Base-by-base conservation (phyloP, 257 asterid genomes). In the Ilex aquifolium region DNA sequence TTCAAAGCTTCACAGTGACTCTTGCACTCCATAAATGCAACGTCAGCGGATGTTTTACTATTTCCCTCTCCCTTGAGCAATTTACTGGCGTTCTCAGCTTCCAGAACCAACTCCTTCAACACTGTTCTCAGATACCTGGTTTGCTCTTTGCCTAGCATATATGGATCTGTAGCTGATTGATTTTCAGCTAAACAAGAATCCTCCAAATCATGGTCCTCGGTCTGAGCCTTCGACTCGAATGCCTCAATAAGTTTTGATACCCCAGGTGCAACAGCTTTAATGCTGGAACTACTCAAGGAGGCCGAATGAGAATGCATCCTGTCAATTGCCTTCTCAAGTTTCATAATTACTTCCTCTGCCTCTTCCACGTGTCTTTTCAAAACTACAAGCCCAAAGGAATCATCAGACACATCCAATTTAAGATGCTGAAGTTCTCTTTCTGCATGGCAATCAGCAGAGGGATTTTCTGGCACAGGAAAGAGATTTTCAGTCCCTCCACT, bases 201-300 rank as follows among this genome's bases (percentile, higher is more conserved):
- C 70, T 73, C 85, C 49, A 69, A 31, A 39, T 82, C 90, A 60
- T 71, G 67, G 69, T 83, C 95, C 65, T 86, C 92, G 56, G 67
- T 62, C 4, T 76, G 74, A 60, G 52, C 63, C 66, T 83, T 87
- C 50, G 88, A 52, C 85, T 89, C 98, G 71, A 89, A 92, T 72
- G 95, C 88, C 57, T 89, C 91, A 82, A 88, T 89, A 77, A 91
- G 86, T 74, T 72, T 82, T 51, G 95, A 91, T 63, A 91, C 92
- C 77, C 83, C 88, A 70, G 91, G 74, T 46, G 89, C 65, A 64
- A 31, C 85, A 42, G 60, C 68, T 74, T 81, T 79, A 62, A 74
- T 81, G 59, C 63, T 74, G 11, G 90, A 80, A 62, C 66, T 78
- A 60, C 79, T 72, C 73, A 73, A 73, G 63, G 88, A 83, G 64